Conservation (phyloP, 495 filamentous ascomycete species). For the Talaromyces liani region DNA sequence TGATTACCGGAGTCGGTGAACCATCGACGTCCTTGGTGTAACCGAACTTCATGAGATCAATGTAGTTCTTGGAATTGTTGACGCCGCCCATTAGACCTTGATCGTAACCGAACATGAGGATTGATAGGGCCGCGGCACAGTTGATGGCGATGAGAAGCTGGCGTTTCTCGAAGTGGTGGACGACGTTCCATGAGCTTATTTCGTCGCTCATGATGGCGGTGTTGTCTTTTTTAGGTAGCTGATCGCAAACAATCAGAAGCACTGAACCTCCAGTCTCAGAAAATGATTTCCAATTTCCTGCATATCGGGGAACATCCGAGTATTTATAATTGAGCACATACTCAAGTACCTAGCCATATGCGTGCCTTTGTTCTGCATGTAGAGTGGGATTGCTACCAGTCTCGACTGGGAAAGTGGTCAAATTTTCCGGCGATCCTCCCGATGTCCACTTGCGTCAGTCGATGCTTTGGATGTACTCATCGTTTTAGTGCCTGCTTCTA, state of each 20-base stretch:
- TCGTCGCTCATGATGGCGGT: conserved; percentile 30
- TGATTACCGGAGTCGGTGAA: conserved; percentile 43
- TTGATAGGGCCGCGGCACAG: conserved; percentile 52
- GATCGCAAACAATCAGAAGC: no score
- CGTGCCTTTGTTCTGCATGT: neutral
- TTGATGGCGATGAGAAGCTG: conserved; percentile 58
- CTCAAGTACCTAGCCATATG: neutral
- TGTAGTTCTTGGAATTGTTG: conserved; percentile 58
- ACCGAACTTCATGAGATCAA: conserved; percentile 59
- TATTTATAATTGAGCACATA: neutral
- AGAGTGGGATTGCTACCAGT: neutral
- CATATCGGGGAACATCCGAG: neutral
- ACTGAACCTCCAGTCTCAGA: no score
- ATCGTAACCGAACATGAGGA: conserved; percentile 59
- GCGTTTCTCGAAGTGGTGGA: conserved; percentile 55
- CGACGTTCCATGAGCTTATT: conserved; percentile 50
- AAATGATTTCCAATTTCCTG: neutral
- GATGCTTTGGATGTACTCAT: neutral
- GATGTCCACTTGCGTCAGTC: neutral
- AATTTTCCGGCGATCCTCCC: neutral
- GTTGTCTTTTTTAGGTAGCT: no score
- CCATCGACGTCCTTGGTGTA: conserved; percentile 42
- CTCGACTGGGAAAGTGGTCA: neutral
- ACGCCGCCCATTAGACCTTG: conserved; percentile 74
- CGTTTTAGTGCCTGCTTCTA: neutral